These are phyloP conservation scores for Ogataea wickerhamii DNA, from an alignment of 805 yeast genomes.

Conservation along the genomic window DNA sequence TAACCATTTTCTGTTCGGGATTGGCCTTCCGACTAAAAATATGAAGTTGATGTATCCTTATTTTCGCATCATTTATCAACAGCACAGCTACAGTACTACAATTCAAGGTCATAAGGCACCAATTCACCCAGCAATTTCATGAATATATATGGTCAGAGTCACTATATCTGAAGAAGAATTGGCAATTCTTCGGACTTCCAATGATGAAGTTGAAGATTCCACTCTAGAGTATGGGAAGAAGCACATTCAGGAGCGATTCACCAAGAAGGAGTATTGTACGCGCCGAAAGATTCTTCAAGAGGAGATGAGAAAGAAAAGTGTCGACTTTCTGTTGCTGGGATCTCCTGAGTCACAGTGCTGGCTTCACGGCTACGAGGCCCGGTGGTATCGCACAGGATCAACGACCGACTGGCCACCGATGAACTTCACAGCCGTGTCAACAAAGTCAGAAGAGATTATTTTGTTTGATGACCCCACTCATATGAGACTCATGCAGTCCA, in stretches of 20 bases:
- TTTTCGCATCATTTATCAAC: too few species aligned
- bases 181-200: not conserved
- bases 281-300: not conserved
- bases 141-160: not conserved
- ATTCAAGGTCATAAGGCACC: too few species aligned
- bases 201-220: not conserved
- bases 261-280: not conserved
- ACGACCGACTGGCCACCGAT: not conserved
- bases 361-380: not conserved
- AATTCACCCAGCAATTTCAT: too few species aligned
- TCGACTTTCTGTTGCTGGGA: not conserved
- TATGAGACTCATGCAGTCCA: not conserved
- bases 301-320: not conserved
- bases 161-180: not conserved
- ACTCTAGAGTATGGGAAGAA: not conserved
- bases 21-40: too few species aligned
- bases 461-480: not conserved
- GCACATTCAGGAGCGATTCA: not conserved
- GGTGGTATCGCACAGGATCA: not conserved
- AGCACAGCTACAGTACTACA: too few species aligned
- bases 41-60: too few species aligned
- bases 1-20: too few species aligned
- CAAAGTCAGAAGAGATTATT: not conserved
- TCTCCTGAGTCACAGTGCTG: not conserved
- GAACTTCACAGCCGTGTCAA: not conserved